A percentile compares a stretch with the other conserved stretches of the same genome.
Conservation (phyloP, 257 asterid species). For the Solanum etuberosum region DNA sequence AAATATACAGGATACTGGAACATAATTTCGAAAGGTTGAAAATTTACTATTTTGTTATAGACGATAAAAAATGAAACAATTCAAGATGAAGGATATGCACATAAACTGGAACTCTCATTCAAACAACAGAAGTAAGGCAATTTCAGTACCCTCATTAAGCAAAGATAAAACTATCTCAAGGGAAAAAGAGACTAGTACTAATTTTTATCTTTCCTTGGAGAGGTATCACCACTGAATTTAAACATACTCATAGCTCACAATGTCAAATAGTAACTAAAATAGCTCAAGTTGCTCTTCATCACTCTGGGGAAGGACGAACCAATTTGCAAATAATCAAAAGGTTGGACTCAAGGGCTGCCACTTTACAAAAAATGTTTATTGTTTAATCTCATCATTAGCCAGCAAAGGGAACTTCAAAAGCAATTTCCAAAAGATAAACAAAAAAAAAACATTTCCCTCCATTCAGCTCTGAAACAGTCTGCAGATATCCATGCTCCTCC, state of each 20-base stretch:
- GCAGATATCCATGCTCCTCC: background rate
- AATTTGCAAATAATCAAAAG: background rate
- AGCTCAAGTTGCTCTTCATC: background rate
- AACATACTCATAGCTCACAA: background rate
- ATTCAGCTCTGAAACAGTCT: background rate
- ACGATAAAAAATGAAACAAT: background rate
- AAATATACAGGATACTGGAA: slow-evolving; percentile 93
- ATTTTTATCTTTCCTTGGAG: background rate
- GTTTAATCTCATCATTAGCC: background rate
- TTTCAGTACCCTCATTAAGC: background rate
- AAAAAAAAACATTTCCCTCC: background rate
- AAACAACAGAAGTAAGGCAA: background rate
- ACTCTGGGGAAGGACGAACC: background rate
- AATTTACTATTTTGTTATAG: background rate
- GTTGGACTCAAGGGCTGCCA: background rate
- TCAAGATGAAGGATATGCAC: background rate
- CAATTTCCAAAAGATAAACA: background rate
- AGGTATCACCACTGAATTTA: background rate
- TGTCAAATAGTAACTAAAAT: background rate
- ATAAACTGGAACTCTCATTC: background rate
- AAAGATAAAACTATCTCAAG: background rate
- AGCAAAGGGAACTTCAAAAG: background rate
- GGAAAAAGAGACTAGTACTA: background rate
- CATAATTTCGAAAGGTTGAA: slow-evolving; percentile 5
- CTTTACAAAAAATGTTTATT: background rate